These are phyloP conservation scores for Lactarius sp. DNA, from an alignment of 768 basidiomycete genomes.

Conservation along the genomic window DNA sequence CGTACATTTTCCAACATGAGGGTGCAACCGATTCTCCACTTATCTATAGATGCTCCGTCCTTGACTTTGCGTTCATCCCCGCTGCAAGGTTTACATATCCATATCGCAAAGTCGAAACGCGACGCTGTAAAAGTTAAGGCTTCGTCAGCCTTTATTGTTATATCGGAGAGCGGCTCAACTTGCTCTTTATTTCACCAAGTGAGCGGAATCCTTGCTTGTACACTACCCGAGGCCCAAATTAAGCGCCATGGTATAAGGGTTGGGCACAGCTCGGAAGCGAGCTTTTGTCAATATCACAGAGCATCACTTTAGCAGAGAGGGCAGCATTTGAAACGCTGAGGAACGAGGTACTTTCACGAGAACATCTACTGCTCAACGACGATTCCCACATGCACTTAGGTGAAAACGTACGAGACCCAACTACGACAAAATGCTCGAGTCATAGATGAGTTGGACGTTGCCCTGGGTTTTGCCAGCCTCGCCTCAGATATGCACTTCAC, in stretches of 20 bases:
- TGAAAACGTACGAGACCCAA: constrained; percentile 48
- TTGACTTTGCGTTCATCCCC: constrained; percentile 66
- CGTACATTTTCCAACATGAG: constrained; percentile 17
- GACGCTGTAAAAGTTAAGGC: constrained; percentile 48
- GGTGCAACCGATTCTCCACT: neutral
- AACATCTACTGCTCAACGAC: neutral
- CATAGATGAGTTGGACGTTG: constrained; percentile 84
- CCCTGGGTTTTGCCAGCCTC: constrained; percentile 72
- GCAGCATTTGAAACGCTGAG: constrained; percentile 68
- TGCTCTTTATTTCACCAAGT: constrained; percentile 66
- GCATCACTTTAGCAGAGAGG: constrained; percentile 57
- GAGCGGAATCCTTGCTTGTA: constrained; percentile 13
- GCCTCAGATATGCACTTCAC: constrained; percentile 76
- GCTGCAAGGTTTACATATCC: constrained; percentile 70
- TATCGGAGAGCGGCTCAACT: constrained; percentile 62
- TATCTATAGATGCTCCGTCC: constrained; percentile 56
- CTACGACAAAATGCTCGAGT: constrained; percentile 74
- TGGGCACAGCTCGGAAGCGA: constrained; percentile 73
- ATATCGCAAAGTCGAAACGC: constrained; percentile 59
- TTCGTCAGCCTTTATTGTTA: constrained; percentile 48
- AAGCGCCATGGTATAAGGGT: constrained; percentile 39
- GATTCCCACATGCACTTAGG: constrained; percentile 38
- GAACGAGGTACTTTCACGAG: constrained; percentile 45
- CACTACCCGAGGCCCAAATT: neutral
- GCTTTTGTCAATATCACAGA: constrained; percentile 52